phyloP scores from a whole-genome alignment of 768 basidiomycete genomes.

The Macrolepiota albuminosa region DNA sequence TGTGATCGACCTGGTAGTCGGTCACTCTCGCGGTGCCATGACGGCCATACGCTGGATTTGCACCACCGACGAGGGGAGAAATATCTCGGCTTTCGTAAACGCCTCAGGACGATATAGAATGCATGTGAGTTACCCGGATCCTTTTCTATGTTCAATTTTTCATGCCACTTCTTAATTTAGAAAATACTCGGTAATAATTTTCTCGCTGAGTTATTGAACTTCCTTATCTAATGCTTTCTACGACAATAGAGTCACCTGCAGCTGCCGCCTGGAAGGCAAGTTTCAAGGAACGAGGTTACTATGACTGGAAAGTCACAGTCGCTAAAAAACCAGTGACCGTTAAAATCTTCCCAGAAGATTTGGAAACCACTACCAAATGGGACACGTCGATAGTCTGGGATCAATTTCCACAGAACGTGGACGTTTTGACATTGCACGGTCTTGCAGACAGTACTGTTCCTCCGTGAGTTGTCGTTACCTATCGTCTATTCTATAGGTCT shows the following conservation, averaged over 20 bases:
- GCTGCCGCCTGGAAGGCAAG: slow-evolving; percentile 40
- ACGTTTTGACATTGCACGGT: slow-evolving; percentile 81
- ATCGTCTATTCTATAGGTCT: neutral
- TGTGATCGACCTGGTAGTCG: slow-evolving; percentile 62
- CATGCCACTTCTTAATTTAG: slow-evolving; percentile 15
- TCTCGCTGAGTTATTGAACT: slow-evolving; percentile 5
- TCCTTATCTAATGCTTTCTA: neutral
- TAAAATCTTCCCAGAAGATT: slow-evolving; percentile 52
- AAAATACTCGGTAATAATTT: slow-evolving; percentile 38
- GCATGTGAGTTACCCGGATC: slow-evolving; percentile 44
- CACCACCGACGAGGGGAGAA: slow-evolving; percentile 51
- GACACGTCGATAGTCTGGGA: slow-evolving; percentile 67
- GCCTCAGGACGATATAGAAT: slow-evolving; percentile 77
- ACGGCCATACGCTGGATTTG: slow-evolving; percentile 66
- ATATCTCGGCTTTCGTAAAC: slow-evolving; percentile 63
- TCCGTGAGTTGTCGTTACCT: slow-evolving; percentile 44
- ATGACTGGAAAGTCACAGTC: slow-evolving; percentile 59
- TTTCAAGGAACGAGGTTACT: slow-evolving; percentile 54
- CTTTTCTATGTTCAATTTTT: neutral
- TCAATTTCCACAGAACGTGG: slow-evolving; percentile 52
- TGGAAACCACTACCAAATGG: slow-evolving; percentile 59
- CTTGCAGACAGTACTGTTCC: slow-evolving; percentile 63
- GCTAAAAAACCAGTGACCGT: slow-evolving; percentile 55
- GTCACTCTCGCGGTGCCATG: slow-evolving; percentile 77
- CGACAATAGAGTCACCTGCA: slow-evolving; percentile 23